These are phyloP conservation scores for Tripterygium wilfordii DNA, from an alignment of 177 flowering plant genomes.

Conservation along the genomic window DNA sequence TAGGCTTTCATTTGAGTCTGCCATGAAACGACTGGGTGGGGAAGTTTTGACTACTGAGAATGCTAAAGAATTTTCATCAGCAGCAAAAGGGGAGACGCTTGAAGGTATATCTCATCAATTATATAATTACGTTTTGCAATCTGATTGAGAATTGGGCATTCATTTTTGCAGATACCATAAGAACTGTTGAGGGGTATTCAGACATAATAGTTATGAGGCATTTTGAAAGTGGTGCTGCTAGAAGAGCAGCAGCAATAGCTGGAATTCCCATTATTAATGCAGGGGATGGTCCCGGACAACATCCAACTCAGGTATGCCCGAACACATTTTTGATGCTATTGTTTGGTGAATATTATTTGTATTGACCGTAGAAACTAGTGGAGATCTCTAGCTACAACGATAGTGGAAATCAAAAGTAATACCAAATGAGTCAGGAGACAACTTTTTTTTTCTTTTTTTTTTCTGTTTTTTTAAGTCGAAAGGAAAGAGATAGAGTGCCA, in stretches of 20 bases:
- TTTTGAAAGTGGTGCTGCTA: slow-evolving; percentile 98
- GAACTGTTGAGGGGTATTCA: slow-evolving; percentile 95
- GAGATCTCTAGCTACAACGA: too few relatives aligned
- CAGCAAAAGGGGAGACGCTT: slow-evolving; percentile 98
- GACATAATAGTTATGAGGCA: slow-evolving; percentile 99
- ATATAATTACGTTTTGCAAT: too few relatives aligned
- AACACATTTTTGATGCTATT: too few relatives aligned
- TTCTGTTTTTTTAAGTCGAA: too few relatives aligned
- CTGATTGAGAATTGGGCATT: too few relatives aligned
- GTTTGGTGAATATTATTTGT: too few relatives aligned
- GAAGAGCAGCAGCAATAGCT: slow-evolving; percentile 82
- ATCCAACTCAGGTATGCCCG: slow-evolving; percentile 82
- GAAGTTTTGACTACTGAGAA: slow-evolving; percentile 98
- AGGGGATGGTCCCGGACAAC: slow-evolving; percentile 99
- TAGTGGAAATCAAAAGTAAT: too few relatives aligned
- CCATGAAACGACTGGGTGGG: slow-evolving; percentile 96
- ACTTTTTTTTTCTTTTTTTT: too few relatives aligned
- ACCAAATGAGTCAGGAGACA: too few relatives aligned
- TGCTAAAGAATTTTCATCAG: slow-evolving; percentile 96
- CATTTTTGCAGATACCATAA: slow-evolving; percentile 88
- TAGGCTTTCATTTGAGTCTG: slow-evolving; percentile 95
- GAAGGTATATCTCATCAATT: slow-evolving; percentile 53
- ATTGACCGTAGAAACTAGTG: too few relatives aligned
- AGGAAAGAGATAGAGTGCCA: too few relatives aligned
- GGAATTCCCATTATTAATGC: slow-evolving; percentile 92